phyloP scores from a whole-genome alignment of 371 early-diverging fungal species.

The Mortierella polycephala region DNA sequence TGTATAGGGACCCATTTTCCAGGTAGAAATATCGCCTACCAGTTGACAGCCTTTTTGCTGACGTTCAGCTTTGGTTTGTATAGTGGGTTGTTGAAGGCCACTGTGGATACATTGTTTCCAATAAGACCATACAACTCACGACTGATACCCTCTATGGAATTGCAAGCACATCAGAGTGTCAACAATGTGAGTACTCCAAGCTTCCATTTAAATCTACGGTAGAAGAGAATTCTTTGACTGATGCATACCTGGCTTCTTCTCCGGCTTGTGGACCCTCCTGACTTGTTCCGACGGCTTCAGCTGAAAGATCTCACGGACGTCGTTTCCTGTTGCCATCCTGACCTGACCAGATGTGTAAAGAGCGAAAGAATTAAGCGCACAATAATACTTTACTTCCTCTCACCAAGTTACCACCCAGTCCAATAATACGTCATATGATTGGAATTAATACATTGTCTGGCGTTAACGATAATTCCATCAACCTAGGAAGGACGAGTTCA shows the following conservation, averaged over 20 bases:
- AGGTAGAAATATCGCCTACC: constrained; percentile 44
- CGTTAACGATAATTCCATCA: too few relatives aligned
- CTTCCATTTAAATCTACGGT: background rate
- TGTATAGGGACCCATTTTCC: too few relatives aligned
- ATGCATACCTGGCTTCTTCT: constrained; percentile 64
- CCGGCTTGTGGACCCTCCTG: constrained; percentile 53
- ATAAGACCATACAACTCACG: constrained; percentile 75
- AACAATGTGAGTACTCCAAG: background rate
- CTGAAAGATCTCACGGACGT: constrained; percentile 75
- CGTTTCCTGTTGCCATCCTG: constrained; percentile 63
- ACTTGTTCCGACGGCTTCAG: constrained; percentile 60
- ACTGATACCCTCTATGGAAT: constrained; percentile 69
- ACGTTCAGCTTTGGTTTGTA: constrained; percentile 79
- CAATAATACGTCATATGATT: too few relatives aligned
- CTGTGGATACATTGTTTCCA: constrained; percentile 73
- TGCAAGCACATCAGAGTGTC: constrained; percentile 2
- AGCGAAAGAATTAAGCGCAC: background rate
- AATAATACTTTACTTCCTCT: too few relatives aligned
- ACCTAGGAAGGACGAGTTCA: too few relatives aligned
- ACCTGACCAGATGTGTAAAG: background rate
- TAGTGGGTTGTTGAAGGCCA: constrained; percentile 70
- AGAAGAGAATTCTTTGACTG: background rate
- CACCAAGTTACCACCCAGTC: too few relatives aligned
- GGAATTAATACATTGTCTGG: too few relatives aligned
- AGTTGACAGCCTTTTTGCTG: constrained; percentile 70